Evolutionary conservation across 179 eudicot genomes (phyloP).

Genomic region (Corrigiola litoralis): DNA sequence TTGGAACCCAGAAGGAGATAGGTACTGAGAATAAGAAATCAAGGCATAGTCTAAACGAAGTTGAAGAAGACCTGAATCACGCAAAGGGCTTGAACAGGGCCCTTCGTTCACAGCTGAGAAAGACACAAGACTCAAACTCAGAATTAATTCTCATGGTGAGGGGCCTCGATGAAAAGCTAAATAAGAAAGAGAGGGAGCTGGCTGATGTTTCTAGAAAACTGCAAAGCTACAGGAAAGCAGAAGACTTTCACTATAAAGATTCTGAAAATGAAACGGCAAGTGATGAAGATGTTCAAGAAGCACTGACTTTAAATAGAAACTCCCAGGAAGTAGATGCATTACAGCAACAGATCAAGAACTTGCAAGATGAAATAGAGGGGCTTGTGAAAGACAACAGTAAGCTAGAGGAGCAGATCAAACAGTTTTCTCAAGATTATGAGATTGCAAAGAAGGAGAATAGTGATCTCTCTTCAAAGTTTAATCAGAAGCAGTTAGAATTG

Average conservation of each 20-base stretch:
- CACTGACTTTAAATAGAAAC: constrained; percentile 7
- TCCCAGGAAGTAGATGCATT: constrained; percentile 33
- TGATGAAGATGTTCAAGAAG: constrained; percentile 20
- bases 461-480: constrained; percentile 42
- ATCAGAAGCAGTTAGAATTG: constrained; percentile 47
- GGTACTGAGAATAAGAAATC: constrained; percentile 26
- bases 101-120: constrained; percentile 51
- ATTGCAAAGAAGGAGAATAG: constrained; percentile 49
- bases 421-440: constrained; percentile 44
- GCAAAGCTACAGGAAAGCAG: constrained; percentile 24
- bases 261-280: constrained; percentile 15
- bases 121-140: constrained; percentile 84
- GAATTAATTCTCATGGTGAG: constrained; percentile 64
- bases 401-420: constrained; percentile 37
- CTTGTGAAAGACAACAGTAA: constrained; percentile 45
- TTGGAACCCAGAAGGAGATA: constrained; percentile 28
- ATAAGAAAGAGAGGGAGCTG: constrained; percentile 51
- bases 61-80: constrained; percentile 43
- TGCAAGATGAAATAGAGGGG: constrained; percentile 53
- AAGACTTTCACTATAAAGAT: constrained; percentile 25
- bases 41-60: constrained; percentile 34
- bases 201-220: constrained; percentile 37
- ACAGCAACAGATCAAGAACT: constrained; percentile 38
- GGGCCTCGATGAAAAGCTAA: constrained; percentile 61
- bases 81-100: constrained; percentile 47